phyloP scores from a whole-genome alignment of 2,329 filamentous ascomycete genomes.

The Proliferodiscus dingleyae region DNA sequence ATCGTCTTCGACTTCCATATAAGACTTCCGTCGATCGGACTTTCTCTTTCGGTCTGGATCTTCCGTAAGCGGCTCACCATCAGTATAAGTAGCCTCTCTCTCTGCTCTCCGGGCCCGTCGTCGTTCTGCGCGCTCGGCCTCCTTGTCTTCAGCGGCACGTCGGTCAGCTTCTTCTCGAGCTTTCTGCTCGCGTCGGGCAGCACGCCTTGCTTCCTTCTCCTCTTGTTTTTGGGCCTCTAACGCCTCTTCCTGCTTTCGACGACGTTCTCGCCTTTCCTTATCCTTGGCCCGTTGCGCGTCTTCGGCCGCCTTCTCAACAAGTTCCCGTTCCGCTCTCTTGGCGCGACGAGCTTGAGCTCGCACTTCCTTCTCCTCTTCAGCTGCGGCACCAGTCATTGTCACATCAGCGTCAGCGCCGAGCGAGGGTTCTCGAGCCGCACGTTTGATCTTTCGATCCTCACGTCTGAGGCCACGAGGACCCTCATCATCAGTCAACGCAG shows the following conservation, averaged over 20 bases:
- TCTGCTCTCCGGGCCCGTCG: constrained; percentile 41
- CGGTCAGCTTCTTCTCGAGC: constrained; percentile 40
- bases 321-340: constrained; percentile 48
- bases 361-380: constrained; percentile 56
- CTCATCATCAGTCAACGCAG: constrained; percentile 48
- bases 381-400: constrained; percentile 39
- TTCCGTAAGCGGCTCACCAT: constrained; percentile 42
- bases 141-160: constrained; percentile 31
- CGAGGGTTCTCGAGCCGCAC: constrained; percentile 30
- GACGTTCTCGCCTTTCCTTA: constrained; percentile 50
- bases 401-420: constrained; percentile 41
- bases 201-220: constrained; percentile 54
- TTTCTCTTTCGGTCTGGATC: constrained; percentile 37
- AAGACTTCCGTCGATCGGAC: constrained; percentile 45
- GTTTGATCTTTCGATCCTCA: constrained; percentile 34
- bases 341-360: constrained; percentile 59
- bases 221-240: constrained; percentile 49
- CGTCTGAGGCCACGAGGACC: constrained; percentile 26
- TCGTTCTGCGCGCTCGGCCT: constrained; percentile 44
- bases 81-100: constrained; percentile 38
- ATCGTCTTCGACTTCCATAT: constrained; percentile 46
- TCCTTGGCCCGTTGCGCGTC: constrained; percentile 54
- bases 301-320: constrained; percentile 43
- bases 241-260: constrained; percentile 52
- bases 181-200: constrained; percentile 49